Evolutionary conservation across 2,329 filamentous ascomycete species (phyloP).

Genomic region (Epichloe sp.): DNA sequence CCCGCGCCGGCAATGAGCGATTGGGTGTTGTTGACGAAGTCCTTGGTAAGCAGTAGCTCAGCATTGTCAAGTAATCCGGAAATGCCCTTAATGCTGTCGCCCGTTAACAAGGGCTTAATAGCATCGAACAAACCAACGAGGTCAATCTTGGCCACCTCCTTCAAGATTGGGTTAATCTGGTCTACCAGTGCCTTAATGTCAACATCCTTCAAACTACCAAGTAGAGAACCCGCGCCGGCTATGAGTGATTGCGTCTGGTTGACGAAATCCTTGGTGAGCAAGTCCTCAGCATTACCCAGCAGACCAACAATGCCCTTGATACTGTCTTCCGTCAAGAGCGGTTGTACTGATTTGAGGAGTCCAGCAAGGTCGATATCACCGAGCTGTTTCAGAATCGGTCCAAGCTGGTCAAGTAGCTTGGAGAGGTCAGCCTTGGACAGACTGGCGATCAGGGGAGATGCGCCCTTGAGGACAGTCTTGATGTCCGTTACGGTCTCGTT

Average conservation of each 20-base stretch:
- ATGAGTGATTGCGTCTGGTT: constrained; percentile 6
- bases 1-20: constrained; percentile 9
- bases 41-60: constrained; percentile 5
- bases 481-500: constrained; percentile 3
- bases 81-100: constrained; percentile 12
- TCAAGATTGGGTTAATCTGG: constrained; percentile 17
- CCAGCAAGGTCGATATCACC: constrained; percentile 4
- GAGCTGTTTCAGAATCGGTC: constrained; percentile 3
- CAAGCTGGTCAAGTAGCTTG: constrained; percentile 4
- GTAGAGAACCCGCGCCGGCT: constrained; percentile 16
- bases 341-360: constrained; percentile 3
- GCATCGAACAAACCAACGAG: constrained; percentile 2
- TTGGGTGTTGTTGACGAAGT: constrained; percentile 11
- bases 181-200: constrained; percentile 10
- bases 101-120: constrained; percentile 9
- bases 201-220: constrained; percentile 21
- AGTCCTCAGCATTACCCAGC: constrained; percentile 1
- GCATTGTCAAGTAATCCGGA: constrained; percentile 1
- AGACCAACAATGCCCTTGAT: constrained; percentile 11
- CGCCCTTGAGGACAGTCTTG: constrained; percentile 2
- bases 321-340: constrained; percentile 10
- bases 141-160: constrained; percentile 7
- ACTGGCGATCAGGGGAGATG: constrained; percentile 2
- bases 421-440: constrained; percentile 6
- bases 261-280: constrained; percentile 11